phyloP scores from a whole-genome alignment of 2,329 filamentous ascomycete genomes.

The Beauveria brongniartii region DNA sequence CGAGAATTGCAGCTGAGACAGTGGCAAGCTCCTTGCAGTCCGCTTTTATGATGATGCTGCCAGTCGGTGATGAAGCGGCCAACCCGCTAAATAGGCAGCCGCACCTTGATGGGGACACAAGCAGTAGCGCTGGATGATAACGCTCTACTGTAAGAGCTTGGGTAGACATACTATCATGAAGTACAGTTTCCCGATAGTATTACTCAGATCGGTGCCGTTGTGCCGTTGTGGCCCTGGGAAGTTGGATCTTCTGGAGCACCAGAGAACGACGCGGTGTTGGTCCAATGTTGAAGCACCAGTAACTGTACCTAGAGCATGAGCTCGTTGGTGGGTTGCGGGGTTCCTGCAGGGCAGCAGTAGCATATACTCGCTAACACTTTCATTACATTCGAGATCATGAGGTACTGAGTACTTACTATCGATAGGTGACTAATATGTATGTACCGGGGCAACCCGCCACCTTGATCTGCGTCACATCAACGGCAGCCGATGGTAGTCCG shows the following conservation, averaged over 20 bases:
- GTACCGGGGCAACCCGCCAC: slow-evolving; percentile 13
- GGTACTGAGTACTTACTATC: neutral
- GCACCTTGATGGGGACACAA: slow-evolving; percentile 5
- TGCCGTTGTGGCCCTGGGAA: neutral
- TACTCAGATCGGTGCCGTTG: neutral
- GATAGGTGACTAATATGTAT: slow-evolving; percentile 12
- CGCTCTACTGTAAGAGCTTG: neutral
- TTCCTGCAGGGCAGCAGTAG: neutral
- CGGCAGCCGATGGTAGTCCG: neutral
- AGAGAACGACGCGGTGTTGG: neutral
- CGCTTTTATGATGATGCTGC: neutral
- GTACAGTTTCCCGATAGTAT: neutral
- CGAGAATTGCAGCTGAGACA: neutral
- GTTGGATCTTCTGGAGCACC: neutral
- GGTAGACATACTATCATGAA: neutral
- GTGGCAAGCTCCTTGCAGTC: neutral
- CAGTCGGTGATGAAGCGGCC: neutral
- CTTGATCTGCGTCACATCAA: slow-evolving; percentile 12
- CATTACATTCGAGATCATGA: neutral
- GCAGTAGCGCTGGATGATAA: neutral
- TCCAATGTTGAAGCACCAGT: neutral
- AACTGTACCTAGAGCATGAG: neutral
- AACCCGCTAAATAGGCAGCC: neutral
- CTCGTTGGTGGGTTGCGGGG: slow-evolving; percentile 2
- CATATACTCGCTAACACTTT: neutral